Percentiles rank a stretch among this genome's conserved stretches.
These are phyloP conservation scores for Pichia paraexigua DNA, from an alignment of 805 yeast species.

Conservation along the genomic window DNA sequence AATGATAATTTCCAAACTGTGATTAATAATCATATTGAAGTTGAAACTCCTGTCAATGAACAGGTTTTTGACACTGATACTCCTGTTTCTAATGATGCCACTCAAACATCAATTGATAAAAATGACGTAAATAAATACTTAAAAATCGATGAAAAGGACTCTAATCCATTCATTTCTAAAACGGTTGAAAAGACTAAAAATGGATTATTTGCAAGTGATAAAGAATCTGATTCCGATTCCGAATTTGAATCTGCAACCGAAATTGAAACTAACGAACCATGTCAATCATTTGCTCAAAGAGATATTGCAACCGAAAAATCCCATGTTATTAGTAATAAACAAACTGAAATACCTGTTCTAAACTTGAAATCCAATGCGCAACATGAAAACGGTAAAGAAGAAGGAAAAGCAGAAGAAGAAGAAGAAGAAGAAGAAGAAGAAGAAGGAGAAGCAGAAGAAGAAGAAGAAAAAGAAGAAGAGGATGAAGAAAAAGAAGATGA, in stretches of 20 bases:
- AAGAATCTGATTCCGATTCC: not conserved
- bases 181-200: not conserved
- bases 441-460: not conserved
- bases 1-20: not conserved
- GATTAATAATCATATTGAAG: no score
- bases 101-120: not conserved
- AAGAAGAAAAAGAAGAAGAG: not conserved
- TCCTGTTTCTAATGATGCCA: not conserved
- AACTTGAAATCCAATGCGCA: not conserved
- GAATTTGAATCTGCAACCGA: not conserved
- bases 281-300: not conserved
- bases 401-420: not conserved
- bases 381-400: not conserved
- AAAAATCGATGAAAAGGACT: not conserved
- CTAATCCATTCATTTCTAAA: slow-evolving; percentile 2
- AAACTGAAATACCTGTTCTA: not conserved
- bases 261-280: not conserved
- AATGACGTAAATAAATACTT: not conserved
- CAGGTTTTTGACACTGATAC: no score
- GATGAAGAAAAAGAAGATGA: not conserved
- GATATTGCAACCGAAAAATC: not conserved
- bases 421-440: not conserved
- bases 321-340: not conserved
- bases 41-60: no score
- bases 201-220: not conserved